Evolutionary conservation across 768 basidiomycete genomes (phyloP), one percentile per base, ranked within the genome.

Genomic region (Mycena belliarum): DNA sequence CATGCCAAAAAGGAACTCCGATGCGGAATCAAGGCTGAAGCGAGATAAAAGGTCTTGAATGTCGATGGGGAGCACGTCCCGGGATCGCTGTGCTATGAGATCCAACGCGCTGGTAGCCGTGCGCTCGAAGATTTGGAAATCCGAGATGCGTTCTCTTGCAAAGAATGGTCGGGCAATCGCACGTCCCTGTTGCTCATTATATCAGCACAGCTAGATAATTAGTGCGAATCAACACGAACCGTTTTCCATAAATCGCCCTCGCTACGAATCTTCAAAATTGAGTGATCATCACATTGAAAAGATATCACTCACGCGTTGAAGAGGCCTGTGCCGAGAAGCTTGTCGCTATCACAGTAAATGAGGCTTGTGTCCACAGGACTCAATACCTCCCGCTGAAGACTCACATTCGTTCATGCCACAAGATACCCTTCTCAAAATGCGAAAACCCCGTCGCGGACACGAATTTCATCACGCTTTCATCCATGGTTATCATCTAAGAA

Each of bases 161-260:
- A 82, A 82, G 69, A 80, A 82, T 18, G 80, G 80, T 7, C 80
- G 77, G 6, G 81, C 74, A 23, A 76, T 73, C 0, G 76, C 63
- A 25, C 82, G 76, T 49, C 80, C 79, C 77, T 79, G 62, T 49
- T 20, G 37, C 14, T 35, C 16, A 3, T 46, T 0, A 37, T n/a
- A n/a, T n/a, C n/a, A n/a, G n/a, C n/a, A n/a, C n/a, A n/a, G n/a
- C n/a, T n/a, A n/a, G n/a, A n/a, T n/a, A n/a, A 16, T 28, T 21
- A 5, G 11, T 49, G 37, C 1, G 52, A 48, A 15, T 14, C 35
- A 18, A 23, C 18, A 29, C 47, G 18, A 41, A 49, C 54, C 47
- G n/a, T 55, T 33, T 48, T 55, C 54, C 54, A 55, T 20, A 55
- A 35, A 10, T 55, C 54, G 20, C 54, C 54, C 18, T 55, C 54